Percentiles rank a stretch among this genome's conserved stretches.
phyloP scores from a whole-genome alignment of 192 early-diverging fungal species.

The Coemansia sp. region DNA sequence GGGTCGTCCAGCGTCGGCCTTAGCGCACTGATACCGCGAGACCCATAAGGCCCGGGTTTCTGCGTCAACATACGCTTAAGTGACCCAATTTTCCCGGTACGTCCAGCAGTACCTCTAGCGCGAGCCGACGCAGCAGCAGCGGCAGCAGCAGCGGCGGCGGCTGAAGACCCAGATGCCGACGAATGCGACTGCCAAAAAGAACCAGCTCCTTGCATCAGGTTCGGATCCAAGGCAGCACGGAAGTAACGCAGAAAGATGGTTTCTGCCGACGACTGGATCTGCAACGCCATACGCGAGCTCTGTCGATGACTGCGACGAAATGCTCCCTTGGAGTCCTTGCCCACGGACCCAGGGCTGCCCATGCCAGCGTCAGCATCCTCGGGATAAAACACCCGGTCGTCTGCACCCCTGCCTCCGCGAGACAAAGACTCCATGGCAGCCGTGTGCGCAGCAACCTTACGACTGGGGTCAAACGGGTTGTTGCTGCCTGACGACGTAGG shows the following conservation, averaged over 20 bases:
- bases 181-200: slow-evolving; percentile 21
- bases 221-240: slow-evolving; percentile 54
- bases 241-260: slow-evolving; percentile 55
- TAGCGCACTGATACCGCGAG: slow-evolving; percentile 7
- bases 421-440: slow-evolving; percentile 49
- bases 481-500: not conserved
- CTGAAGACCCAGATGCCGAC: slow-evolving; percentile 13
- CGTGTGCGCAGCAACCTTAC: slow-evolving; percentile 35
- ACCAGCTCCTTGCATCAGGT: slow-evolving; percentile 33
- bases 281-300: slow-evolving; percentile 54
- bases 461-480: slow-evolving; percentile 7
- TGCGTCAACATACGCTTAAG: slow-evolving; percentile 55
- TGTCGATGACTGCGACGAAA: slow-evolving; percentile 48
- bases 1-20: slow-evolving; percentile 40
- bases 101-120: slow-evolving; percentile 1
- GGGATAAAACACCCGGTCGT: slow-evolving; percentile 15
- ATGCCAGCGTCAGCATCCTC: slow-evolving; percentile 10
- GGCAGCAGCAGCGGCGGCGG: not conserved
- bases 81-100: slow-evolving; percentile 40
- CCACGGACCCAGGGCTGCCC: not conserved
- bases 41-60: slow-evolving; percentile 17
- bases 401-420: slow-evolving; percentile 15
- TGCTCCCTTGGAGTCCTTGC: slow-evolving; percentile 7
- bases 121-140: slow-evolving; percentile 16
- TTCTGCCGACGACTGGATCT: slow-evolving; percentile 55